Percentiles rank a stretch among this genome's conserved stretches.
These are phyloP conservation scores for Millerago galiae DNA, from an alignment of 805 yeast genomes.

Conservation along the genomic window DNA sequence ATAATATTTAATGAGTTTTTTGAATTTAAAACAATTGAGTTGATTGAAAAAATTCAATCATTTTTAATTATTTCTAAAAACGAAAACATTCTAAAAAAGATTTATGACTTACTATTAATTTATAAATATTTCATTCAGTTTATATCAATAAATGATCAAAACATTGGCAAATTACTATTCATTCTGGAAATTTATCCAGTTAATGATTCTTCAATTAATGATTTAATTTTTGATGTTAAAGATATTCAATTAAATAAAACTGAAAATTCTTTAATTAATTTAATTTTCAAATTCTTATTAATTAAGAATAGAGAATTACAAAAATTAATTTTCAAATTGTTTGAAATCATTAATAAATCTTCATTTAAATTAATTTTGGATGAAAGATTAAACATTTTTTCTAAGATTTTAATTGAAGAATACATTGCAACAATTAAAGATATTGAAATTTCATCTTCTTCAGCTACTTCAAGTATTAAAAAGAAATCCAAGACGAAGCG, in stretches of 20 bases:
- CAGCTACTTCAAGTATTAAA: not conserved
- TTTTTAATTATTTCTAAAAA: slow-evolving; percentile 7
- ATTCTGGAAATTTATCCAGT: slow-evolving; percentile 21
- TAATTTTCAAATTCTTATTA: slow-evolving; percentile 17
- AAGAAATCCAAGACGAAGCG: not conserved
- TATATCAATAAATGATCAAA: not conserved
- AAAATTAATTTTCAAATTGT: slow-evolving; percentile 7
- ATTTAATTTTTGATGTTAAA: slow-evolving; percentile 15
- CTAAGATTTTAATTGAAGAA: slow-evolving; percentile 3
- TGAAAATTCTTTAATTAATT: slow-evolving; percentile 7
- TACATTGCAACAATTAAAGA: not conserved
- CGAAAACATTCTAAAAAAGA: not conserved
- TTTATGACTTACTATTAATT: not conserved
- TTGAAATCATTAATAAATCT: slow-evolving; percentile 6
- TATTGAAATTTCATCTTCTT: too few relatives aligned
- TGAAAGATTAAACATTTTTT: slow-evolving; percentile 15
- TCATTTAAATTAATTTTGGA: slow-evolving; percentile 13
- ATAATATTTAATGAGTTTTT: slow-evolving; percentile 29
- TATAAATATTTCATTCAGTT: slow-evolving; percentile 4
- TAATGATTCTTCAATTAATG: not conserved
- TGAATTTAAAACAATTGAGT: slow-evolving; percentile 19
- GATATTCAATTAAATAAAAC: slow-evolving; percentile 3
- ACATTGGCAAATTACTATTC: slow-evolving; percentile 16
- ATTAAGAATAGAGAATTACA: slow-evolving; percentile 10
- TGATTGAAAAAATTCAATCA: slow-evolving; percentile 17